These are phyloP conservation scores for Buxus sempervirens DNA, from an alignment of 164 flowering plant genomes.

Conservation along the genomic window DNA sequence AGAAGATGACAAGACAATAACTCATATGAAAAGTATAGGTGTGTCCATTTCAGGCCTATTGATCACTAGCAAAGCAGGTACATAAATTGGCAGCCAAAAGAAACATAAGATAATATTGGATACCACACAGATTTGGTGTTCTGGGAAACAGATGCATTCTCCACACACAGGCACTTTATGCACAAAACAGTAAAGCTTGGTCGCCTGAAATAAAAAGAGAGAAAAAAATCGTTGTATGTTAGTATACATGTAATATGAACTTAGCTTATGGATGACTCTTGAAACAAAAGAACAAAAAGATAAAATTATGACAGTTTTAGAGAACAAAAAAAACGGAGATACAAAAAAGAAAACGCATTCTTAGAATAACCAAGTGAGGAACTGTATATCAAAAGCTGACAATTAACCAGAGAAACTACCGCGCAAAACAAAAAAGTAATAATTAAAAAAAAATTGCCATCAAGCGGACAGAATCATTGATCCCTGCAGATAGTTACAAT, in stretches of 20 bases:
- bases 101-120: background rate
- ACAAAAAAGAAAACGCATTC: background rate
- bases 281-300: no score
- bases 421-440: no score
- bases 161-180: conserved; percentile 99
- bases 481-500: background rate
- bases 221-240: conserved; percentile 10
- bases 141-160: conserved; percentile 94
- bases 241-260: background rate
- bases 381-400: no score
- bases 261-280: background rate
- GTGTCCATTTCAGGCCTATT: background rate
- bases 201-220: conserved; percentile 69
- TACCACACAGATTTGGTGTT: conserved; percentile 98
- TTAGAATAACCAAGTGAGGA: no score
- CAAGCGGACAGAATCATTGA: background rate
- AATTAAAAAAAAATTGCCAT: background rate
- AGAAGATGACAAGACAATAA: background rate
- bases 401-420: no score
- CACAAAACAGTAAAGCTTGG: conserved; percentile 95
- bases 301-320: background rate
- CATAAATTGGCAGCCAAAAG: background rate
- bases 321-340: background rate
- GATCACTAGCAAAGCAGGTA: background rate
- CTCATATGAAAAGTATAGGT: background rate